These are phyloP conservation scores for Cryptosporidium baileyi DNA, from an alignment of 169 alveolate genomes.

Conservation along the genomic window DNA sequence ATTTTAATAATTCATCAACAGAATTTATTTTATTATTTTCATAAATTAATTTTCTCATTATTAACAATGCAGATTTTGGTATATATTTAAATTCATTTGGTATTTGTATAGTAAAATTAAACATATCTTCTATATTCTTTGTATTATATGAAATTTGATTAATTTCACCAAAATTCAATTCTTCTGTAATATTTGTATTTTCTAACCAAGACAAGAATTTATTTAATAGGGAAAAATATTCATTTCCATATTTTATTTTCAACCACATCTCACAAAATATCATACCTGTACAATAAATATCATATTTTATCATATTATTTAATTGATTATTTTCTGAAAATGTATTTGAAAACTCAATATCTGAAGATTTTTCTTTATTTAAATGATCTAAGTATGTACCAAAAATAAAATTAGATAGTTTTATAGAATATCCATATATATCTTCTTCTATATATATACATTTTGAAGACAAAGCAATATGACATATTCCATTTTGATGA, in stretches of 20 bases:
- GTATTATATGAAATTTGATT: neutral
- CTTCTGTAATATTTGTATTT: neutral
- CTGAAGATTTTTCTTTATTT: too few relatives aligned
- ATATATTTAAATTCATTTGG: slow-evolving; percentile 41
- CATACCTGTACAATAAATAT: neutral
- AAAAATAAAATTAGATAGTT: slow-evolving; percentile 47
- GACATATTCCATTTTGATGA: slow-evolving; percentile 21
- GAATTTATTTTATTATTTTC: neutral
- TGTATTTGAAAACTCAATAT: too few relatives aligned
- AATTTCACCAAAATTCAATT: neutral
- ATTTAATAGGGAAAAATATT: neutral
- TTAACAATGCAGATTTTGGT: slow-evolving; percentile 48
- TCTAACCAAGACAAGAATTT: slow-evolving; percentile 4
- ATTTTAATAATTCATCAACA: slow-evolving; percentile 6
- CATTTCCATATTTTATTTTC: neutral
- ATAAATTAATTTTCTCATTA: neutral
- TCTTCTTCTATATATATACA: slow-evolving; percentile 49
- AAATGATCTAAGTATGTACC: slow-evolving; percentile 5
- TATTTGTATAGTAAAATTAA: neutral
- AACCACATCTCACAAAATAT: slow-evolving; percentile 57
- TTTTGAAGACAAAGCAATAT: slow-evolving; percentile 43
- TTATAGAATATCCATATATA: slow-evolving; percentile 43
- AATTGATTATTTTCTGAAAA: neutral
- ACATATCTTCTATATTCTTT: neutral
- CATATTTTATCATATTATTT: neutral